Evolutionary conservation across 2,329 filamentous ascomycete species (phyloP).

Genomic region (Curvularia spicifera): DNA sequence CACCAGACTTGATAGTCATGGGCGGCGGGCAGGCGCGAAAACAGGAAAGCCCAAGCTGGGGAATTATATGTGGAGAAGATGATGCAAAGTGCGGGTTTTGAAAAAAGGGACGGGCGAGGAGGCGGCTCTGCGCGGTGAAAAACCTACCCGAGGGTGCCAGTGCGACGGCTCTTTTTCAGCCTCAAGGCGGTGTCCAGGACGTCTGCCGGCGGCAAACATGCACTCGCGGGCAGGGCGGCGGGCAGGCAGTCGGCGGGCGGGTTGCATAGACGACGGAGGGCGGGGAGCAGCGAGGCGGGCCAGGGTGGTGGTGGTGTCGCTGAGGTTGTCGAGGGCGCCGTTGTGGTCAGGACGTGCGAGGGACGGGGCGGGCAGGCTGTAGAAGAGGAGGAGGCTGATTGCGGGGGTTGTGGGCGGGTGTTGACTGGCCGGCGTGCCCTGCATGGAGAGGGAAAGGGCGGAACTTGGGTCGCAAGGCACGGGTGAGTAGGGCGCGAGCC

Average conservation of each 20-base stretch:
- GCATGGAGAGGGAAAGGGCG: constrained; percentile 16
- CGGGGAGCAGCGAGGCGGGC: neutral
- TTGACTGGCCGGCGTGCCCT: constrained; percentile 15
- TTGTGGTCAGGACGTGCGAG: constrained; percentile 5
- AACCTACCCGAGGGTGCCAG: constrained; percentile 47
- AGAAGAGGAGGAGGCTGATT: constrained; percentile 26
- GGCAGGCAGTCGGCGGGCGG: constrained; percentile 13
- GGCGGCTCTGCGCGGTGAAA: constrained; percentile 46
- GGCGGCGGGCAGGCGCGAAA: constrained; percentile 19
- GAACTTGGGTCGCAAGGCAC: constrained; percentile 9
- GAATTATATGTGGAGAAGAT: constrained; percentile 19
- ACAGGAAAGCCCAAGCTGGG: constrained; percentile 2
- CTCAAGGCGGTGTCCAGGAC: constrained; percentile 46
- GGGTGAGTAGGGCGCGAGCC: neutral
- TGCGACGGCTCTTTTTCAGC: constrained; percentile 47
- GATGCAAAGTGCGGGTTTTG: constrained; percentile 15
- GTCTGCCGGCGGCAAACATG: constrained; percentile 40
- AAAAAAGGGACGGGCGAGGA: constrained; percentile 19
- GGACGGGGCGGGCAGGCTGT: constrained; percentile 13
- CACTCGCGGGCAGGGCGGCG: constrained; percentile 22
- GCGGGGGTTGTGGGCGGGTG: constrained; percentile 18
- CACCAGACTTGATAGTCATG: constrained; percentile 21
- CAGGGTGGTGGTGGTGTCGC: neutral
- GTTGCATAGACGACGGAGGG: constrained; percentile 12
- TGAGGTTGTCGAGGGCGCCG: neutral